Conservation (phyloP, 2,329 filamentous ascomycete genomes). For the Rhytidhysteron rufulum region DNA sequence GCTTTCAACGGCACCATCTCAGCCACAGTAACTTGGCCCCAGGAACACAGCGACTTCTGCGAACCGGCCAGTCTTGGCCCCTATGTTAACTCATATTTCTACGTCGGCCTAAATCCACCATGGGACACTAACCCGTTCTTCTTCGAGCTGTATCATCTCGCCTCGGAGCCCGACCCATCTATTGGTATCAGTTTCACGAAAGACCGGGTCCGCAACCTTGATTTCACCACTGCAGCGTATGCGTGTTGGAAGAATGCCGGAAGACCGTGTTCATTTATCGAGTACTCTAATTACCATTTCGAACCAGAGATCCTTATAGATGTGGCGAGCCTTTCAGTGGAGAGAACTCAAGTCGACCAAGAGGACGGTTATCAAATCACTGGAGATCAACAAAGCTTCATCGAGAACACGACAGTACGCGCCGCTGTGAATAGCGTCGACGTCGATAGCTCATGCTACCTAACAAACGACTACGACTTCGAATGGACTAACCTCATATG, state of each 20-base stretch:
- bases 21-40: neutral
- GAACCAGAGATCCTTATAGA: neutral
- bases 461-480: neutral
- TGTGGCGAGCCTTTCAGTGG: neutral
- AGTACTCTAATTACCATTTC: neutral
- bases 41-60: neutral
- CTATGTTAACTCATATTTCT: neutral
- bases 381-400: neutral
- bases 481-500: neutral
- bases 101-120: constrained; percentile 5
- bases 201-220: constrained; percentile 4
- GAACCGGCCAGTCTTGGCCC: constrained; percentile 13
- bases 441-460: neutral
- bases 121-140: constrained; percentile 8
- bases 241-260: constrained; percentile 3
- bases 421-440: neutral
- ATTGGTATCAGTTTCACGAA: neutral
- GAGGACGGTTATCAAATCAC: neutral
- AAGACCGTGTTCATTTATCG: neutral
- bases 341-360: neutral
- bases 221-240: constrained; percentile 4
- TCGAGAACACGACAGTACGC: neutral
- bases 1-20: neutral
- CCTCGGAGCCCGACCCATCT: neutral
- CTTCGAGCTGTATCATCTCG: constrained; percentile 6